Base-by-base conservation (phyloP, 2,329 filamentous ascomycete genomes). In the Cytospora piceae region DNA sequence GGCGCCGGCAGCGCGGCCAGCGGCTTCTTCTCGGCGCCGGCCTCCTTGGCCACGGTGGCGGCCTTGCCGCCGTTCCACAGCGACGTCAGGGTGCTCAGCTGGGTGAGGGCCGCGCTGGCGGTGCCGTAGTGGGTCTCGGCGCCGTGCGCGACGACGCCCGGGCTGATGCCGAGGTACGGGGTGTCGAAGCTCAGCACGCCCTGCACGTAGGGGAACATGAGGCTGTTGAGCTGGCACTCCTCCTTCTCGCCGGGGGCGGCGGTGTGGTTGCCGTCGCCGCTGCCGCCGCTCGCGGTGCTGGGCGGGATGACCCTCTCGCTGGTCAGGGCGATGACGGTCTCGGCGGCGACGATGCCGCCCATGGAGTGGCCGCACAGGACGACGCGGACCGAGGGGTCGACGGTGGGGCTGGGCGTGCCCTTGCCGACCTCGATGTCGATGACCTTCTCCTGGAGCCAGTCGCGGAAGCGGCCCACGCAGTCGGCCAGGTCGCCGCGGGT, bases 201-300 rank as follows among this genome's bases (percentile, higher is more conserved):
- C 77, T 94, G 91, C 70, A 98, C 88, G 76, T 93, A 94, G 1
- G 94, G 94, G 75, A 98, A 98, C 90, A 97, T 94, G 75, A 96
- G 87, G 37, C 79, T 78, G 72, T 85, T 89, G 67, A 86, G 79
- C 24, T 56, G 34, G 24, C 60, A 8, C 76, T 67, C 2, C 71
- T 68, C 14, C 72, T 66, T 17, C 46, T 71, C 69, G 58, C 77
- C 63, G 70, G 80, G 78, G 34, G 77, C 73, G 61, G 78, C 75
- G 42, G 77, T 79, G 71, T 79, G 78, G 66, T 80, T 75, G 1
- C 68, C 70, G 31, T 76, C 67, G n/a, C 72, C 74, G 22, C 75
- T 74, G 11, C 72, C 70, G 11, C 72, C 72, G 29, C 76, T 75
- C 51, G 74, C 69, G 17, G 74, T 71, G 61, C 73, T 73, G 42